These are phyloP conservation scores for Euryodendron excelsum DNA, from an alignment of 148 eudicot genomes.

Conservation along the genomic window DNA sequence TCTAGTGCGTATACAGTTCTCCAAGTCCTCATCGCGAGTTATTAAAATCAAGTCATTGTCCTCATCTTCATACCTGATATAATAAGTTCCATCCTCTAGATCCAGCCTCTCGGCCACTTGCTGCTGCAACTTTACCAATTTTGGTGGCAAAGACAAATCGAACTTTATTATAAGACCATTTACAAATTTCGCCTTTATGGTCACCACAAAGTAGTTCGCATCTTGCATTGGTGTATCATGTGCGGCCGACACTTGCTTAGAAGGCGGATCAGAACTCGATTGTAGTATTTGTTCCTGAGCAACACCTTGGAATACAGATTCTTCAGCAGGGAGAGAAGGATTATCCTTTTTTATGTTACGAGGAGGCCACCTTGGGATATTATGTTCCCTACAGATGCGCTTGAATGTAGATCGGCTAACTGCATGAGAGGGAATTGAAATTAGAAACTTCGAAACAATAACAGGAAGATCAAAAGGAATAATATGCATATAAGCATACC, in stretches of 20 bases:
- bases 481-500: too few relatives aligned
- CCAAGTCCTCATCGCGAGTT: too few relatives aligned
- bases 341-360: too few relatives aligned
- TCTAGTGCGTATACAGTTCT: not conserved
- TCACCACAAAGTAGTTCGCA: not conserved
- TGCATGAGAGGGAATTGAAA: too few relatives aligned
- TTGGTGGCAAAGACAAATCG: not conserved
- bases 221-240: not conserved
- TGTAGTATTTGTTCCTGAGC: too few relatives aligned
- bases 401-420: too few relatives aligned
- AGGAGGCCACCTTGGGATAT: too few relatives aligned
- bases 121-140: not conserved
- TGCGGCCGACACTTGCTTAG: slow-evolving; percentile 19
- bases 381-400: too few relatives aligned
- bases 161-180: not conserved
- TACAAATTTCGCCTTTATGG: not conserved
- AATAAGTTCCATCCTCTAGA: not conserved
- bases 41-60: not conserved
- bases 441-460: too few relatives aligned
- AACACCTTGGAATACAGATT: too few relatives aligned
- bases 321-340: too few relatives aligned
- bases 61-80: not conserved
- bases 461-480: too few relatives aligned
- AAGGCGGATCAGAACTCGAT: not conserved
- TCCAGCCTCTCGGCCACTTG: not conserved